These are phyloP conservation scores for Trichophyton schoenleinii DNA, from an alignment of 2,329 filamentous ascomycete species.

Conservation along the genomic window DNA sequence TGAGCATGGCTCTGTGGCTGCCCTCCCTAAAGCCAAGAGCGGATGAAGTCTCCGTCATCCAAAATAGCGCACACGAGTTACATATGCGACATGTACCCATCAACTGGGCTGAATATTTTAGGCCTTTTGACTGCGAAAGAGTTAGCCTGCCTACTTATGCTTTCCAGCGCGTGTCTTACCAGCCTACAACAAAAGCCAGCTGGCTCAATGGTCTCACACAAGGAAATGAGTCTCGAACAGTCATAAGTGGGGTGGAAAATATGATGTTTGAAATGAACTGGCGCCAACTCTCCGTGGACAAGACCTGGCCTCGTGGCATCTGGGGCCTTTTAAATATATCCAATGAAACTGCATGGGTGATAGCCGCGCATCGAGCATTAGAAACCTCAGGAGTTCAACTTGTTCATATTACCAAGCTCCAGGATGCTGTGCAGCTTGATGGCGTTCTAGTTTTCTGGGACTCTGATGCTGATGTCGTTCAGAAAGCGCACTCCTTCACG, in stretches of 20 bases:
- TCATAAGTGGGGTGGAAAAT: background rate
- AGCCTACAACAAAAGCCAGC: background rate
- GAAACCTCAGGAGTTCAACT: background rate
- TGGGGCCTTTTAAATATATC: background rate
- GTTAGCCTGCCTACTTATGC: background rate
- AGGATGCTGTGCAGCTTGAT: background rate
- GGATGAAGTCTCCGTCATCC: background rate
- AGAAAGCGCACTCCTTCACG: background rate
- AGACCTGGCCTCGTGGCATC: background rate
- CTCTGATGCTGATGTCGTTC: background rate
- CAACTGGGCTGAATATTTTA: background rate
- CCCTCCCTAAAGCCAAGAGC: background rate
- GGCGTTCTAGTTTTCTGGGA: background rate
- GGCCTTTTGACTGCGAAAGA: background rate
- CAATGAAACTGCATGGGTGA: background rate
- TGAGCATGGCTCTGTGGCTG: background rate
- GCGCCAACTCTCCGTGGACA: background rate
- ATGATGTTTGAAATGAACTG: constrained; percentile 2
- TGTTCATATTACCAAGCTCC: background rate
- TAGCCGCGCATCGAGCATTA: background rate
- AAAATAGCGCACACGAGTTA: background rate
- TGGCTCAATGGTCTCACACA: background rate
- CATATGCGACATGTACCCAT: background rate
- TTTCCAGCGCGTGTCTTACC: background rate
- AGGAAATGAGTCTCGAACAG: background rate